Evolutionary conservation across 441 rosid genomes (phyloP).

Genomic region (Sinapis alba): DNA sequence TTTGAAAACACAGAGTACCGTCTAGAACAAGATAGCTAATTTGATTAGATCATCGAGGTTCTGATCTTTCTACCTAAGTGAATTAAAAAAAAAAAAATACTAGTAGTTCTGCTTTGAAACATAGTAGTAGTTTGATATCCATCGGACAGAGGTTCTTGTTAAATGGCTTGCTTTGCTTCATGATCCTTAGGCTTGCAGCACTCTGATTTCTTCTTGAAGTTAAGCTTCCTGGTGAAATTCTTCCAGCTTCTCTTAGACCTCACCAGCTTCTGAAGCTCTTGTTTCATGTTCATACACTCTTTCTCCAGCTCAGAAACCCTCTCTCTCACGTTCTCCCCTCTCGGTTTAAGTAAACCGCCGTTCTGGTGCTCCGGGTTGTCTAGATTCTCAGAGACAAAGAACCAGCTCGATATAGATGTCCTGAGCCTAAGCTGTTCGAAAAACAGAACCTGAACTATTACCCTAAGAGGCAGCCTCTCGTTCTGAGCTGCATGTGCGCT

Average conservation of each 20-base stretch:
- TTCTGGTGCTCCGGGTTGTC: conserved; percentile 42
- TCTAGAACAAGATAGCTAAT: background rate
- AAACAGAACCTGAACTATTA: conserved; percentile 68
- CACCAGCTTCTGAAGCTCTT: conserved; percentile 62
- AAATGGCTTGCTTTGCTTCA: conserved; percentile 2
- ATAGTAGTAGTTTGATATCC: background rate
- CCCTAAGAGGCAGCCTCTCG: conserved; percentile 68
- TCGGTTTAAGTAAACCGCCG: conserved; percentile 30
- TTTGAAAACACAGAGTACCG: conserved; percentile 13
- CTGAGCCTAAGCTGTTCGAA: conserved; percentile 73
- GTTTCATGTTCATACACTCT: conserved; percentile 64
- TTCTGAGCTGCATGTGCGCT: conserved; percentile 79
- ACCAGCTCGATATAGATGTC: conserved; percentile 67
- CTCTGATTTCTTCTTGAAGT: conserved; percentile 59
- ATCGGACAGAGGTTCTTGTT: background rate
- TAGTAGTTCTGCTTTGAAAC: conserved; percentile 11
- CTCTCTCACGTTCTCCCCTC: conserved; percentile 50
- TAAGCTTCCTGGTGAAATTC: conserved; percentile 54
- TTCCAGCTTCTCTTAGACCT: conserved; percentile 57
- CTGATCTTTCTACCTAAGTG: conserved; percentile 27
- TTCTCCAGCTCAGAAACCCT: conserved; percentile 65
- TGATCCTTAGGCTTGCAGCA: conserved; percentile 53
- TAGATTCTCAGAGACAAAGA: conserved; percentile 62
- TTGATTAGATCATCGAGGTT: conserved; percentile 5
- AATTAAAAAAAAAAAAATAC: background rate